Percentiles rank a stretch among this genome's conserved stretches.
Evolutionary conservation across 768 basidiomycete genomes (phyloP).

Genomic region (Pleurotus tuber-regium): DNA sequence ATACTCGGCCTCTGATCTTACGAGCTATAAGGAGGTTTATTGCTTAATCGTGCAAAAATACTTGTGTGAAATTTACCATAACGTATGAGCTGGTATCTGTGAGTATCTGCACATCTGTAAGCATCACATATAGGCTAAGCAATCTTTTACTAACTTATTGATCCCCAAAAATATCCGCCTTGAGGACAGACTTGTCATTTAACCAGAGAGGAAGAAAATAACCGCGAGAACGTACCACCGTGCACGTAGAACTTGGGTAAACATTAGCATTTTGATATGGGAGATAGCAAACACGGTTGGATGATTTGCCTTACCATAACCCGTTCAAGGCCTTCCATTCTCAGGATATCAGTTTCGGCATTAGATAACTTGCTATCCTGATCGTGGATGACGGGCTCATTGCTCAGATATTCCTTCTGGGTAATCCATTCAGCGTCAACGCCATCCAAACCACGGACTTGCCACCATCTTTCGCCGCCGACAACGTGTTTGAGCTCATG

Average conservation of each 20-base stretch:
- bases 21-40: slow-evolving; percentile 43
- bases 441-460: slow-evolving; percentile 69
- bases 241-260: slow-evolving; percentile 57
- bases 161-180: slow-evolving; percentile 71
- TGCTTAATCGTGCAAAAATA: slow-evolving; percentile 4
- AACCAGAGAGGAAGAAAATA: background rate
- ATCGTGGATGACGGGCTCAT: slow-evolving; percentile 16
- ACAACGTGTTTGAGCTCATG: slow-evolving; percentile 65
- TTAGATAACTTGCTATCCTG: slow-evolving; percentile 28
- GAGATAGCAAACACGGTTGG: background rate
- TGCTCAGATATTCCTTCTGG: slow-evolving; percentile 41
- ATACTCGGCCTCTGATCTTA: slow-evolving; percentile 69
- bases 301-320: slow-evolving; percentile 46
- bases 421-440: slow-evolving; percentile 66
- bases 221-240: slow-evolving; percentile 41
- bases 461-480: slow-evolving; percentile 84
- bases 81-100: slow-evolving; percentile 57
- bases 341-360: slow-evolving; percentile 36
- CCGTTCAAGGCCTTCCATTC: slow-evolving; percentile 53
- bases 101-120: slow-evolving; percentile 39
- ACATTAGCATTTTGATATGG: background rate
- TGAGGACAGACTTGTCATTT: background rate
- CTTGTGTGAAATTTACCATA: slow-evolving; percentile 36
- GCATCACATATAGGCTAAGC: background rate
- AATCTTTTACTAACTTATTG: slow-evolving; percentile 42